Conservation (phyloP, 2,329 filamentous ascomycete genomes). For the Penicillium sp. region DNA sequence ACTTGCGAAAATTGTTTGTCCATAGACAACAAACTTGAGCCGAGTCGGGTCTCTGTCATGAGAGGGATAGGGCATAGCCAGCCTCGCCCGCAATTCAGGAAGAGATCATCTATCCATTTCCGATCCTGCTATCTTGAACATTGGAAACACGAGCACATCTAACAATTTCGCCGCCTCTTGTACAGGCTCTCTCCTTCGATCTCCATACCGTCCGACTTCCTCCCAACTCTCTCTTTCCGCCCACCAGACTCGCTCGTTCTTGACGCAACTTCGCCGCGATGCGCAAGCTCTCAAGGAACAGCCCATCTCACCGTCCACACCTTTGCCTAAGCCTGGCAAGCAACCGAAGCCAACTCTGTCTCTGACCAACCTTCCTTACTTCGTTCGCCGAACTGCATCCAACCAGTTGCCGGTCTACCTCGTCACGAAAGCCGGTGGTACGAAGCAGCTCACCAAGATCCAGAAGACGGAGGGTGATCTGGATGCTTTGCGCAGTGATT, state of each 20-base stretch:
- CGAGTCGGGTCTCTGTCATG: neutral
- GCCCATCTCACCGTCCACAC: constrained; percentile 34
- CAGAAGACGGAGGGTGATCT: constrained; percentile 79
- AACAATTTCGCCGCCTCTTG: neutral
- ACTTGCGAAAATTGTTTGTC: constrained; percentile 5
- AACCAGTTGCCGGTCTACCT: constrained; percentile 78
- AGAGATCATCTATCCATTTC: neutral
- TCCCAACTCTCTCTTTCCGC: constrained; percentile 19
- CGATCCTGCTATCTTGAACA: neutral
- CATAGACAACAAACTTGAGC: too few species aligned
- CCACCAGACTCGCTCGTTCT: constrained; percentile 39
- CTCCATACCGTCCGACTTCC: constrained; percentile 19
- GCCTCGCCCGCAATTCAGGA: neutral
- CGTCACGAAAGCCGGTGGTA: constrained; percentile 72
- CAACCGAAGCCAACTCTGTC: constrained; percentile 25
- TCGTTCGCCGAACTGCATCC: constrained; percentile 69
- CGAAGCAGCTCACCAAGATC: constrained; percentile 70
- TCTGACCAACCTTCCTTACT: constrained; percentile 61
- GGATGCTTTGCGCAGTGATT: constrained; percentile 62
- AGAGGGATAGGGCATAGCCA: too few species aligned
- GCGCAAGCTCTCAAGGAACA: constrained; percentile 37
- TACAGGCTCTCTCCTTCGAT: constrained; percentile 26
- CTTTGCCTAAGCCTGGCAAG: constrained; percentile 18
- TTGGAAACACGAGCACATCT: neutral
- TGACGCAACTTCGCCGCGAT: constrained; percentile 40